Evolutionary conservation across 176 grass and related monocot genomes (phyloP).

Genomic region (Rhynchospora breviuscula): DNA sequence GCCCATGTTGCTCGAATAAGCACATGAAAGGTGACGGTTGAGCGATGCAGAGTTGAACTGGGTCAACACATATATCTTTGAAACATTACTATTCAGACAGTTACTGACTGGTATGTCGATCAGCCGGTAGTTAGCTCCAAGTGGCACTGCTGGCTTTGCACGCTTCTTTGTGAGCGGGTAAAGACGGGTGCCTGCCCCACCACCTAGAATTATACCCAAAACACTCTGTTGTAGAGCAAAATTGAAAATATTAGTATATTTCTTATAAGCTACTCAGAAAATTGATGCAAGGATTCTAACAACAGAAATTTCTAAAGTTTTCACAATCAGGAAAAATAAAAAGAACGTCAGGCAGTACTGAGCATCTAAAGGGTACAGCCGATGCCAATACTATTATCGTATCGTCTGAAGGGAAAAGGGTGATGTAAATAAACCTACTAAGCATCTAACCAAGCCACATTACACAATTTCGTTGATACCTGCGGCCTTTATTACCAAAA

Average conservation of each 20-base stretch:
- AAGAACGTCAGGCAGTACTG: not conserved
- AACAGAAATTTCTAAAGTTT: not conserved
- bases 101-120: slow-evolving; percentile 99
- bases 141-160: slow-evolving; percentile 82
- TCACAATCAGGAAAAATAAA: not conserved
- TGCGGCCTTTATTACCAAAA: not conserved
- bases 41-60: slow-evolving; percentile 94
- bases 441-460: not conserved
- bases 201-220: slow-evolving; percentile 93
- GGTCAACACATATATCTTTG: slow-evolving; percentile 91
- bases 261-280: not conserved
- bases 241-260: slow-evolving; percentile 13
- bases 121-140: slow-evolving; percentile 90
- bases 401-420: not conserved
- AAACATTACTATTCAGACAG: slow-evolving; percentile 86
- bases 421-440: not conserved
- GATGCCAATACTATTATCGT: not conserved
- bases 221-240: slow-evolving; percentile 55
- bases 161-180: slow-evolving; percentile 98
- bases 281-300: not conserved
- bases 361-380: too few species aligned
- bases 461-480: not conserved
- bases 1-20: slow-evolving; percentile 79
- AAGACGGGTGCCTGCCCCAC: slow-evolving; percentile 82
- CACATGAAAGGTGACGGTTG: slow-evolving; percentile 87